phyloP scores from a whole-genome alignment of 257 asterid genomes.

The Solanum ossicruentum region DNA sequence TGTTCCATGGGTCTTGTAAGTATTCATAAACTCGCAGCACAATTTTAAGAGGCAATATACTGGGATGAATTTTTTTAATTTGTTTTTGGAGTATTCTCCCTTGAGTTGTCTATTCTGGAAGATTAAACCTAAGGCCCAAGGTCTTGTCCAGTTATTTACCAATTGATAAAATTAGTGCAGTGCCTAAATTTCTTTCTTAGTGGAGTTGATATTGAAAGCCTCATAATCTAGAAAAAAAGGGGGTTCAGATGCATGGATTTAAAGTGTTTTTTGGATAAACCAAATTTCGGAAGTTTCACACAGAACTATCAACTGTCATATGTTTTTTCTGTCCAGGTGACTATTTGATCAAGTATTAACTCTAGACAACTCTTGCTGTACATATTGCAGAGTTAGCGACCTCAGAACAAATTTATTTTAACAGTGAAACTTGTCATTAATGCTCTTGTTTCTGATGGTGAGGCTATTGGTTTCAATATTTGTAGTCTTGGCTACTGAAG shows the following conservation, averaged over 20 bases:
- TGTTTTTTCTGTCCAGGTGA: background rate
- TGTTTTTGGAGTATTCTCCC: background rate
- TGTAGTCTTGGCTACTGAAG: slow-evolving; percentile 88
- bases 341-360: background rate
- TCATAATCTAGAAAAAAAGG: background rate
- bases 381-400: background rate
- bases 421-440: background rate
- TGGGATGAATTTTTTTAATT: background rate
- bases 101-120: background rate
- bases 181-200: background rate
- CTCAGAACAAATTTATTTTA: background rate
- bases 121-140: background rate
- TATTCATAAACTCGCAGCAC: too few species aligned
- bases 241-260: background rate
- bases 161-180: background rate
- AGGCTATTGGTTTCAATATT: background rate
- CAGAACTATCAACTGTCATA: background rate
- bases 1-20: too few species aligned
- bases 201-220: background rate
- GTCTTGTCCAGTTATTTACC: background rate
- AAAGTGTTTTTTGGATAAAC: background rate
- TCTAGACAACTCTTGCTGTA: background rate
- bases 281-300: background rate
- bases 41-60: background rate
- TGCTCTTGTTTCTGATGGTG: background rate